Conservation (phyloP, 23 red algal species). For the Gracilaria domingensis region DNA sequence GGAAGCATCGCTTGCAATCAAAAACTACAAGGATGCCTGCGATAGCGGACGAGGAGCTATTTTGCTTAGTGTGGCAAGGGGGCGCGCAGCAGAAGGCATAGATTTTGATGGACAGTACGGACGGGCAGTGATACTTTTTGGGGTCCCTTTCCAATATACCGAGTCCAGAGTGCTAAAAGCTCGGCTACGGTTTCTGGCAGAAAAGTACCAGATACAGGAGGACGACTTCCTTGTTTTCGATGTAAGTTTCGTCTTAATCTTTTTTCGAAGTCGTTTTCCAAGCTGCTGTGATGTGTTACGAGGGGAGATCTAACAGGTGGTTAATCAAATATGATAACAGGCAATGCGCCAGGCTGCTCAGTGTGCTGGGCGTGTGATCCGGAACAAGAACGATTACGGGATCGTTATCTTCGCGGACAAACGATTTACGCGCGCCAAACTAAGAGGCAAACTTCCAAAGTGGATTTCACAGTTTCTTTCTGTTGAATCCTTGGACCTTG, state of each 20-base stretch:
- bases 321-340: background rate
- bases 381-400: slow-evolving; percentile 97
- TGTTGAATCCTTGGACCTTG: slow-evolving; percentile 77
- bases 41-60: slow-evolving; percentile 94
- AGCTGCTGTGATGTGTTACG: background rate
- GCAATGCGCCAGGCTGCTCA: slow-evolving; percentile 98
- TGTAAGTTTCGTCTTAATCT: slow-evolving; percentile 68
- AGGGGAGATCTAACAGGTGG: background rate
- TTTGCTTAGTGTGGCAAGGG: slow-evolving; percentile 97
- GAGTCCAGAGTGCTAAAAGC: slow-evolving; percentile 92
- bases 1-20: slow-evolving; percentile 88
- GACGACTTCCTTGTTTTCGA: slow-evolving; percentile 97
- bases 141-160: slow-evolving; percentile 99
- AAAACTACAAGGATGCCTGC: slow-evolving; percentile 90
- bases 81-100: slow-evolving; percentile 97
- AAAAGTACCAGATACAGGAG: slow-evolving; percentile 86
- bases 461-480: slow-evolving; percentile 89
- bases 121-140: slow-evolving; percentile 88
- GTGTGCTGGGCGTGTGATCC: slow-evolving; percentile 94
- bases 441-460: slow-evolving; percentile 88
- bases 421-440: slow-evolving; percentile 79
- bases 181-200: slow-evolving; percentile 87
- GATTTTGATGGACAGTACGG: slow-evolving; percentile 97
- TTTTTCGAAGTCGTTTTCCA: background rate
- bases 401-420: slow-evolving; percentile 96